Evolutionary conservation across 2,329 filamentous ascomycete species (phyloP), one percentile per base, ranked within the genome.

Genomic region (Neospermospora avenae): DNA sequence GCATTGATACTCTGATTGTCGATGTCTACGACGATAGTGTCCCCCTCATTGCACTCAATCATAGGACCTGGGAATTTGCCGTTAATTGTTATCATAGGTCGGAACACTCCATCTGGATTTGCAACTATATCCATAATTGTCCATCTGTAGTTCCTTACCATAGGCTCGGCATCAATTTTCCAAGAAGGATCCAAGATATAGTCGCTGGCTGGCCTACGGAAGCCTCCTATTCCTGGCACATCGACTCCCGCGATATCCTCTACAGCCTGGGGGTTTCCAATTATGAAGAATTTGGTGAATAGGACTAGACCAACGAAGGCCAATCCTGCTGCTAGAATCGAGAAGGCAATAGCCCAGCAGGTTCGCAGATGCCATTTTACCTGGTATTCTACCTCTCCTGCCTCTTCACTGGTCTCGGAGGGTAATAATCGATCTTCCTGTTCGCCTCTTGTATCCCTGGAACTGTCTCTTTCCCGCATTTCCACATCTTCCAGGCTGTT

Each of bases 11-110:
- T 83, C 22, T 81, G 78, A 67, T 93, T 93, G 65, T 84, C 76
- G 54, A 91, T 78, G 34, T 89, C 84, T 45, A 92, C 83, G 3
- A 90, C 73, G 8, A 95, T 73, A 1, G 81, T 84, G 67, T 95
- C 90, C 20, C 88, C 89, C 64, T 89, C 85, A 65, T 89, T 90
- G 63, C 85, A 84, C 64, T 90, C 84, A 48, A 95, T 83, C 46
- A 89, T 73, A 5, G 90, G 90, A 0, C 90, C 81, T 0, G 90
- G 90, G 73, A 89, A 92, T 70, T 88, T 78, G 37, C 85, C 85
- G 69, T 93, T 91, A 74, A 91, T 89, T 39, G 87, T 83, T 55
- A 91, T 82, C 77, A 88, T 82, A 8, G 77, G 79, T 20, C 81
- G 77, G 45, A 73, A 78, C 20, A 85, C 73, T 3, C 82, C 86